These are phyloP conservation scores for Phytomonas sp. DNA, from an alignment of 208 protist genomes.

Conservation along the genomic window DNA sequence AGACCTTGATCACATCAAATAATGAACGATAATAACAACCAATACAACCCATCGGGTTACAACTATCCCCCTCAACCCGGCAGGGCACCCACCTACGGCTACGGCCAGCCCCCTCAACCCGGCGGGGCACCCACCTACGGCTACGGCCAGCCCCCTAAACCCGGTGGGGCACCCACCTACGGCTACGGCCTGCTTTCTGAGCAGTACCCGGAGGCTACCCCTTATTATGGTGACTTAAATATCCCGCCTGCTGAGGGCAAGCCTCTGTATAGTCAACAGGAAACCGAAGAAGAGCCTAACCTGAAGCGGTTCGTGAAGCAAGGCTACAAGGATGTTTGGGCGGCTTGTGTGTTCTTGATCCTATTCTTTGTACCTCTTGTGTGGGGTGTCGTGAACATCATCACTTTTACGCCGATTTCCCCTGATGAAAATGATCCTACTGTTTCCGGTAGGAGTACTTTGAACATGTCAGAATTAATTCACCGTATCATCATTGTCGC, in stretches of 20 bases:
- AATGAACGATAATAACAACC: constrained; percentile 2
- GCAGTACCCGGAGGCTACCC: constrained; percentile 33
- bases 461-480: background rate
- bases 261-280: constrained; percentile 43
- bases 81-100: background rate
- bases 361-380: constrained; percentile 38
- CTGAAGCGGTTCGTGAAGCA: constrained; percentile 53
- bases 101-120: background rate
- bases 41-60: background rate
- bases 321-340: constrained; percentile 74
- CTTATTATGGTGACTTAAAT: constrained; percentile 20
- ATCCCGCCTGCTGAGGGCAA: constrained; percentile 34
- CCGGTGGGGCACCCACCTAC: background rate
- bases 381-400: constrained; percentile 48
- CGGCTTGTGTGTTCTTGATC: constrained; percentile 43
- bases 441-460: background rate
- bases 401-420: constrained; percentile 18
- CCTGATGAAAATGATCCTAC: background rate
- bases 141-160: constrained; percentile 10
- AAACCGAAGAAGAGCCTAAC: constrained; percentile 23
- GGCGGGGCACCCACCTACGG: background rate
- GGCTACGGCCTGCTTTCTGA: constrained; percentile 1
- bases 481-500: background rate
- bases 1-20: background rate
- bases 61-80: background rate